Conservation (phyloP, 257 asterid genomes). For the Fraxinus quadrangulata region DNA sequence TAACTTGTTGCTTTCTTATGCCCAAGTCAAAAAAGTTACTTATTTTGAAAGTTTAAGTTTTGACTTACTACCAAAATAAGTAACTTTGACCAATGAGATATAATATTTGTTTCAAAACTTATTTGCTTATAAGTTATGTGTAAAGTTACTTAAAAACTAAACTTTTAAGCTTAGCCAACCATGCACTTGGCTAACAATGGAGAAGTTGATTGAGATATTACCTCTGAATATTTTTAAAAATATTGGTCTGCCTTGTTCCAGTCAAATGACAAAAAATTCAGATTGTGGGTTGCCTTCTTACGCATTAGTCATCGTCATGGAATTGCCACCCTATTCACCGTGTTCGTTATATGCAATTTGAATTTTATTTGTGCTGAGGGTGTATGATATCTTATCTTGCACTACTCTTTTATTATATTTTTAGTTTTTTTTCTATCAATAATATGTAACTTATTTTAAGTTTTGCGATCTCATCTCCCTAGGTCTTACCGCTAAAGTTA, state of each 20-base stretch:
- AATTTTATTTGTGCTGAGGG: constrained; percentile 3
- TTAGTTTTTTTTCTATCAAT: constrained; percentile 10
- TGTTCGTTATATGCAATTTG: not conserved
- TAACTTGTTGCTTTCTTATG: not conserved
- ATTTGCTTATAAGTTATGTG: not conserved
- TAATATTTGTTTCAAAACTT: not conserved
- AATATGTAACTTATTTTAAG: constrained; percentile 19
- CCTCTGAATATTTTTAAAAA: not conserved
- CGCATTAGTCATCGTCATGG: not conserved
- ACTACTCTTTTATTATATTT: constrained; percentile 14
- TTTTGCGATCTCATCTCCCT: constrained; percentile 24
- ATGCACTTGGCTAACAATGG: not conserved
- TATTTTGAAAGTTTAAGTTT: not conserved
- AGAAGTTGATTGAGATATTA: not conserved
- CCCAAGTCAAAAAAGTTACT: not conserved
- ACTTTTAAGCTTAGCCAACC: not conserved
- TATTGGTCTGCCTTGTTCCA: constrained; percentile 8
- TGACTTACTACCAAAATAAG: not conserved
- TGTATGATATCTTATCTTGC: not conserved
- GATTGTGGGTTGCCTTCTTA: constrained; percentile 10
- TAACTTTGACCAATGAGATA: not conserved
- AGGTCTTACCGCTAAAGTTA: constrained; percentile 94
- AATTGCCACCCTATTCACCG: not conserved
- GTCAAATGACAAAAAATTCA: not conserved
- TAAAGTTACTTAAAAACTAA: too few relatives aligned